Conservation (phyloP, 2,329 filamentous ascomycete genomes). For the Zasmidium cellare region DNA sequence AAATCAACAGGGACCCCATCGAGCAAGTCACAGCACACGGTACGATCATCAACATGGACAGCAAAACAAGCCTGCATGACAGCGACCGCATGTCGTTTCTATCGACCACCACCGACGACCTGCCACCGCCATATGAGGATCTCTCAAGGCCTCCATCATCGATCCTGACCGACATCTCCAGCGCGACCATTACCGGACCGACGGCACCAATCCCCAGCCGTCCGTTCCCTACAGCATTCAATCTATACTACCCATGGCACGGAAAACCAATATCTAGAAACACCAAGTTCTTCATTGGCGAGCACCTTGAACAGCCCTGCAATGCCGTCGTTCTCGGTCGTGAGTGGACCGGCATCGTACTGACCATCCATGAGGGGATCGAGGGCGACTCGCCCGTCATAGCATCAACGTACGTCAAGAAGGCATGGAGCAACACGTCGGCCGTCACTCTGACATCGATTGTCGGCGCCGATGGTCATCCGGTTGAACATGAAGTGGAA, state of each 20-base stretch:
- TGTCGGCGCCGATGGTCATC: conserved; percentile 1
- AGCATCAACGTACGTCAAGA: conserved; percentile 6
- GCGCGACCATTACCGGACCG: background rate
- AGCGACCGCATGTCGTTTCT: background rate
- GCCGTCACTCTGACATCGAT: conserved; percentile 9
- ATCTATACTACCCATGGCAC: conserved; percentile 13
- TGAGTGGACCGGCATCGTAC: conserved; percentile 13
- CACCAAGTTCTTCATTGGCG: conserved; percentile 11
- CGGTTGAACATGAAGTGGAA: background rate
- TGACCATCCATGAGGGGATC: conserved; percentile 5
- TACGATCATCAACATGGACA: background rate
- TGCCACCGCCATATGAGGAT: conserved; percentile 18
- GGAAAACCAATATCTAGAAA: conserved; percentile 4
- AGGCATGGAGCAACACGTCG: conserved; percentile 7
- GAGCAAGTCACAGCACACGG: background rate
- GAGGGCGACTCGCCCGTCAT: conserved; percentile 2
- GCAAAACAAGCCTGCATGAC: background rate
- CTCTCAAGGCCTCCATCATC: conserved; percentile 7
- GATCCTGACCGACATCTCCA: background rate
- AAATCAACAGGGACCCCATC: too few relatives aligned
- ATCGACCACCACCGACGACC: background rate
- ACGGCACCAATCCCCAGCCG: background rate
- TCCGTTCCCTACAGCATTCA: conserved; percentile 9
- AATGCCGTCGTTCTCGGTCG: conserved; percentile 10
- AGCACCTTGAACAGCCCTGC: conserved; percentile 12